These are phyloP conservation scores for Trichosporon asahii DNA, from an alignment of 1,284 basidiomycete species.

Conservation along the genomic window DNA sequence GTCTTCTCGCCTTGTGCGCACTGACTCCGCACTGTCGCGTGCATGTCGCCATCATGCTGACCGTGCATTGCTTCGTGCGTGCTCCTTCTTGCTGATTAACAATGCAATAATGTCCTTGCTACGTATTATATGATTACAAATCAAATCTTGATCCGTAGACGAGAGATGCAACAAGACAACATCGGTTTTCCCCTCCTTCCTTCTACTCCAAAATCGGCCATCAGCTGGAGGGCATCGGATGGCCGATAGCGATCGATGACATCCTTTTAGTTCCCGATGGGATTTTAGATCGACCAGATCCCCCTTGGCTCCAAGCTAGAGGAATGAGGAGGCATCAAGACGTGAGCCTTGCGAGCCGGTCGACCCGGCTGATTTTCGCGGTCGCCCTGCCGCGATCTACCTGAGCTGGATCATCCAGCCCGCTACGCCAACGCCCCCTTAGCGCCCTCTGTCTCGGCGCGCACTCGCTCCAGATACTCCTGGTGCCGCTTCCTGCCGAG, in stretches of 20 bases:
- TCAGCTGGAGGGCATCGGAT: background rate
- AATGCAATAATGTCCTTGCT: background rate
- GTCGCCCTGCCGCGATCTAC: background rate
- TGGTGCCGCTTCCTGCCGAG: slow-evolving; percentile 40
- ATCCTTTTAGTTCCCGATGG: background rate
- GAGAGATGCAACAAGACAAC: background rate
- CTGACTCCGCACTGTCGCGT: background rate
- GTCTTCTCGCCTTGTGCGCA: background rate
- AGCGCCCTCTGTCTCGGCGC: slow-evolving; percentile 11
- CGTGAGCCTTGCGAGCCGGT: background rate
- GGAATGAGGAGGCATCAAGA: background rate
- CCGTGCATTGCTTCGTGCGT: background rate
- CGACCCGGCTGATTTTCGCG: background rate
- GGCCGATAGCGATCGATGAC: background rate
- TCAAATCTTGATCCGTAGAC: background rate
- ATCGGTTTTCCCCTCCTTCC: background rate
- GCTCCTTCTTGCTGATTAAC: background rate
- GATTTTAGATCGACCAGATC: background rate
- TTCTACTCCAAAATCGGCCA: no score
- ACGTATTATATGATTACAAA: slow-evolving; percentile 4
- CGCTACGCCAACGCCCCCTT: background rate
- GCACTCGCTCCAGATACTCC: slow-evolving; percentile 37
- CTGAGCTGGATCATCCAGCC: background rate
- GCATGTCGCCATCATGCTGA: background rate
- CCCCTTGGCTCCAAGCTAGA: background rate